Conservation (phyloP, 2,329 filamentous ascomycete species). For the Claviceps capensis region DNA sequence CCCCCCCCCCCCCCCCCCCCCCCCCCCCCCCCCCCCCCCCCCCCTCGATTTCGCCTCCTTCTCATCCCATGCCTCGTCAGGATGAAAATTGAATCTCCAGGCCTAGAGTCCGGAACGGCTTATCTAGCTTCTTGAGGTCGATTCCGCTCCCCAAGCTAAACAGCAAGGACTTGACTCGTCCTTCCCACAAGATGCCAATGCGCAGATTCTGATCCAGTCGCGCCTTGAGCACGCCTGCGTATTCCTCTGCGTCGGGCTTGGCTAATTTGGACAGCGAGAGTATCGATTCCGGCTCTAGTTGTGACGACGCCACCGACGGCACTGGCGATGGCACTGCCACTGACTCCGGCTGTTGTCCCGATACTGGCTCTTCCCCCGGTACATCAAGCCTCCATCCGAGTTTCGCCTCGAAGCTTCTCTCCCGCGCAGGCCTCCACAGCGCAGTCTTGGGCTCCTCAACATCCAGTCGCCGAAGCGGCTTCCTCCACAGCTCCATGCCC, state of each 20-base stretch:
- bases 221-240: constrained; percentile 79
- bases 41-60: neutral
- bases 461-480: constrained; percentile 28
- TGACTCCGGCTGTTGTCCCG: neutral
- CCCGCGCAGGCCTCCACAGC: neutral
- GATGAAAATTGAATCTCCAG: constrained; percentile 75
- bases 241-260: constrained; percentile 42
- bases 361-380: constrained; percentile 22
- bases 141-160: constrained; percentile 83
- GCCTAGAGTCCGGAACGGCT: constrained; percentile 63
- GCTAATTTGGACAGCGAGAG: constrained; percentile 7
- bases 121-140: constrained; percentile 61
- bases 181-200: constrained; percentile 84
- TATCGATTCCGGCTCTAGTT: constrained; percentile 1
- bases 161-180: constrained; percentile 78
- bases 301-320: neutral
- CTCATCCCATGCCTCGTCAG: constrained; percentile 24
- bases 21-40: too few relatives aligned
- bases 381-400: constrained; percentile 34
- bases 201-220: constrained; percentile 78
- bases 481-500: constrained; percentile 86
- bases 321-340: neutral
- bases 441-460: constrained; percentile 15
- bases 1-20: too few relatives aligned
- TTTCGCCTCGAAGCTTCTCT: constrained; percentile 38